phyloP scores from a whole-genome alignment of 2,329 filamentous ascomycete genomes.

The Alternaria sp. region DNA sequence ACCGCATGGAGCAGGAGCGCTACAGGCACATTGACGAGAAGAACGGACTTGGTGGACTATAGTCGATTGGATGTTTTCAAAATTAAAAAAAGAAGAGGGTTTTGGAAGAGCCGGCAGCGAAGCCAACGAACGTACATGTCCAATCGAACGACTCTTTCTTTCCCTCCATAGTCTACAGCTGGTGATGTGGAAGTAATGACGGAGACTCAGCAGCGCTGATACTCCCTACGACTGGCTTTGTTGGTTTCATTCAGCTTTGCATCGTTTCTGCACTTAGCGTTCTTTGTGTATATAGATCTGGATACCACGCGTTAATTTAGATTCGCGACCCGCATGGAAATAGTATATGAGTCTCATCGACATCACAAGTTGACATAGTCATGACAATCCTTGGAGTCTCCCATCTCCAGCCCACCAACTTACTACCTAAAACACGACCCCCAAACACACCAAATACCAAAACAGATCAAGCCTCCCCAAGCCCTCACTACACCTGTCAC shows the following conservation, averaged over 20 bases:
- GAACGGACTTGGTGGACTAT: slow-evolving; percentile 50
- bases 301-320: neutral
- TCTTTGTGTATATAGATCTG: slow-evolving; percentile 16
- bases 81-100: slow-evolving; percentile 7
- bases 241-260: slow-evolving; percentile 3
- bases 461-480: neutral
- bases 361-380: neutral
- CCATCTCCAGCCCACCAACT: neutral
- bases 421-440: neutral
- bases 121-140: slow-evolving; percentile 12
- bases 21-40: slow-evolving; percentile 86
- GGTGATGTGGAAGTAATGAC: slow-evolving; percentile 2
- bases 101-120: slow-evolving; percentile 24
- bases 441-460: neutral
- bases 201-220: slow-evolving; percentile 7
- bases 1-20: slow-evolving; percentile 78
- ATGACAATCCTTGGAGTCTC: neutral
- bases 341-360: neutral
- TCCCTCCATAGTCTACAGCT: slow-evolving; percentile 18
- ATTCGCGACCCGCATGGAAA: neutral
- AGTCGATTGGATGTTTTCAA: slow-evolving; percentile 2
- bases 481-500: neutral
- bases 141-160: slow-evolving; percentile 29
- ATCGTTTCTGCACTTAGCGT: slow-evolving; percentile 25
- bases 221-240: neutral